Conservation (phyloP, 345 rosid genomes). For the Carallia brachiata region DNA sequence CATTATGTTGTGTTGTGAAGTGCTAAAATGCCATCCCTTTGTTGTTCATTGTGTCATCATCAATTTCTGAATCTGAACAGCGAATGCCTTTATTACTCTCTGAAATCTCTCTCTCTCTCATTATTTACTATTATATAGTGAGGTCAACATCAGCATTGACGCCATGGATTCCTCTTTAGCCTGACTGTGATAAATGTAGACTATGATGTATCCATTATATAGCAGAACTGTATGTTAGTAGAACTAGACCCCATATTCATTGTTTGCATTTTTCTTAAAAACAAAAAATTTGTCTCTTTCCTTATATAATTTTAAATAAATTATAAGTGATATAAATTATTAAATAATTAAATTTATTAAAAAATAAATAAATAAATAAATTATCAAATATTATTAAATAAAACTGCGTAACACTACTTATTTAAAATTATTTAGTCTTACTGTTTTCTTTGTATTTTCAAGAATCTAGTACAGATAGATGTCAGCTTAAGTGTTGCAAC, state of each 20-base stretch:
- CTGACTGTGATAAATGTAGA: slow-evolving; percentile 22
- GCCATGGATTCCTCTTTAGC: slow-evolving; percentile 32
- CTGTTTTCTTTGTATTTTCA: slow-evolving; percentile 3
- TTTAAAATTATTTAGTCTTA: too few species aligned
- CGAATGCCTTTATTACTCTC: slow-evolving; percentile 39
- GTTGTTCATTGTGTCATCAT: slow-evolving; percentile 31
- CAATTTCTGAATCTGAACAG: slow-evolving; percentile 41
- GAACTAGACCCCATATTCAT: neutral
- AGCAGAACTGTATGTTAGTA: slow-evolving; percentile 1
- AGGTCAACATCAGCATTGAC: slow-evolving; percentile 50
- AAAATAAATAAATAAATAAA: too few species aligned
- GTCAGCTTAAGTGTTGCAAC: slow-evolving; percentile 27
- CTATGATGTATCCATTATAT: slow-evolving; percentile 23
- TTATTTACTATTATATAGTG: slow-evolving; percentile 26
- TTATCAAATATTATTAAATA: too few species aligned
- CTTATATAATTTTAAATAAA: too few species aligned
- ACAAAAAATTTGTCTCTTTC: too few species aligned
- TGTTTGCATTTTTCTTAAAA: neutral
- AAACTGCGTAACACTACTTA: too few species aligned
- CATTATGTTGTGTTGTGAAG: slow-evolving; percentile 6
- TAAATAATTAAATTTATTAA: too few species aligned
- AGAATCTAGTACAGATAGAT: slow-evolving; percentile 4
- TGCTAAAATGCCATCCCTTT: neutral
- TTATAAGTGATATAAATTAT: too few species aligned
- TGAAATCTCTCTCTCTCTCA: slow-evolving; percentile 19